These are phyloP conservation scores for Phytophthora pinifolia DNA, from an alignment of 352 stramenopile species.

Conservation along the genomic window DNA sequence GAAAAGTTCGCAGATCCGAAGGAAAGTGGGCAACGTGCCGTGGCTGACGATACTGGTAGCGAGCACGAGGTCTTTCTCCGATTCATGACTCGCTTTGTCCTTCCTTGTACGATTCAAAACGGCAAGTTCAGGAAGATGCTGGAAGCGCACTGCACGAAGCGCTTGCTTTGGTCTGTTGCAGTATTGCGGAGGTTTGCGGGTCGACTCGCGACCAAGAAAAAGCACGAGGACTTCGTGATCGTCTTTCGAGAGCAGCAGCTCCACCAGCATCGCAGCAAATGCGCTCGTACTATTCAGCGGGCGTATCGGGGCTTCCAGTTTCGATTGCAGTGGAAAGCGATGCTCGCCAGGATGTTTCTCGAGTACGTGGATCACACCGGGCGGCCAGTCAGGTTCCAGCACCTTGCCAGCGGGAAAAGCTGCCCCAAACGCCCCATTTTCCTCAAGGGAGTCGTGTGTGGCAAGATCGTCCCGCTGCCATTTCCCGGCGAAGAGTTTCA, in stretches of 20 bases:
- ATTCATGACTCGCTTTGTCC: constrained; percentile 70
- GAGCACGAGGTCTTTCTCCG: constrained; percentile 45
- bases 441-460: constrained; percentile 49
- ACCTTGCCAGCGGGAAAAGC: constrained; percentile 38
- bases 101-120: constrained; percentile 54
- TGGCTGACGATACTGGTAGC: constrained; percentile 5
- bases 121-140: constrained; percentile 60
- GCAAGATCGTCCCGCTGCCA: constrained; percentile 56
- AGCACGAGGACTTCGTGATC: constrained; percentile 49
- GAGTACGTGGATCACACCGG: constrained; percentile 60
- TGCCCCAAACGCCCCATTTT: constrained; percentile 48
- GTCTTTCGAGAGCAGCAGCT: constrained; percentile 37
- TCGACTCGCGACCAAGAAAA: constrained; percentile 36
- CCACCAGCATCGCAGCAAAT: constrained; percentile 28
- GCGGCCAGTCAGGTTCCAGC: constrained; percentile 39
- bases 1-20: constrained; percentile 44
- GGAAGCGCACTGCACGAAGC: constrained; percentile 33
- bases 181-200: constrained; percentile 49
- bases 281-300: constrained; percentile 38
- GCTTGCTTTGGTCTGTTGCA: constrained; percentile 49
- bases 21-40: constrained; percentile 1
- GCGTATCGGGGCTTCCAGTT: constrained; percentile 55
- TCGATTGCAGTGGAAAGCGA: constrained; percentile 39
- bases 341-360: constrained; percentile 58
- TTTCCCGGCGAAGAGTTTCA: constrained; percentile 73